These are phyloP conservation scores for Cryptococcus deneoformans DNA, from an alignment of 1,284 basidiomycete genomes.

Conservation along the genomic window DNA sequence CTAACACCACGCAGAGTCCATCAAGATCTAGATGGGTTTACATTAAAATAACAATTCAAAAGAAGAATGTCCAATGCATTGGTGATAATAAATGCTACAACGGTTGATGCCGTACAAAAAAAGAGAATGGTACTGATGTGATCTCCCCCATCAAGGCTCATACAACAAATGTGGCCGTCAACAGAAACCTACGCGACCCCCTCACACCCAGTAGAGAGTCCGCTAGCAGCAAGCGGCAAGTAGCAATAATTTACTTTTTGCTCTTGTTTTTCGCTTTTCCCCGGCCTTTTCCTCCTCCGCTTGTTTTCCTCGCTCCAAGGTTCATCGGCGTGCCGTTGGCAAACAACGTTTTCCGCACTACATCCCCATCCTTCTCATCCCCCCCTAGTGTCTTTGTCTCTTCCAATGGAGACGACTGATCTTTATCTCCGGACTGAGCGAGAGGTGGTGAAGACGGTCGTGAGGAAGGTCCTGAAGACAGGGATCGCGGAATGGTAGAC, in stretches of 20 bases:
- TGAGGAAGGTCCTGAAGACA: conserved; percentile 6
- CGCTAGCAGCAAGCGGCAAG: too few relatives aligned
- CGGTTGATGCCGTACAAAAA: background rate
- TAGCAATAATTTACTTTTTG: too few relatives aligned
- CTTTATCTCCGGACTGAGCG: background rate
- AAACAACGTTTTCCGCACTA: conserved; percentile 14
- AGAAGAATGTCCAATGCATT: background rate
- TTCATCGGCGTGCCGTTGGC: conserved; percentile 5
- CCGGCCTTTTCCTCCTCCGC: conserved; percentile 6
- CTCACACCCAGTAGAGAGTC: too few relatives aligned
- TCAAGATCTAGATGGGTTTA: conserved; percentile 8
- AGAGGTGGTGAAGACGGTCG: conserved; percentile 2
- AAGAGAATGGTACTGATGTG: background rate
- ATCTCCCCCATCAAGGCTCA: background rate
- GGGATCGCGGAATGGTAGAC: background rate
- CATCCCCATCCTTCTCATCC: conserved; percentile 8
- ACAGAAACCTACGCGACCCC: too few relatives aligned
- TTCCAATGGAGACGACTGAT: conserved; percentile 3
- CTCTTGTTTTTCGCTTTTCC: background rate
- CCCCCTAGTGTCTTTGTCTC: conserved; percentile 1
- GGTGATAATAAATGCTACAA: background rate
- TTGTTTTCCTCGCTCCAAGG: conserved; percentile 6
- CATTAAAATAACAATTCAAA: background rate
- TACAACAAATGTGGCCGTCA: background rate
- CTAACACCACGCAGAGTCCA: conserved; percentile 5